Evolutionary conservation across 164 flowering plant genomes (phyloP), one percentile per base, ranked within the genome.

Genomic region (Platanus orientalis): DNA sequence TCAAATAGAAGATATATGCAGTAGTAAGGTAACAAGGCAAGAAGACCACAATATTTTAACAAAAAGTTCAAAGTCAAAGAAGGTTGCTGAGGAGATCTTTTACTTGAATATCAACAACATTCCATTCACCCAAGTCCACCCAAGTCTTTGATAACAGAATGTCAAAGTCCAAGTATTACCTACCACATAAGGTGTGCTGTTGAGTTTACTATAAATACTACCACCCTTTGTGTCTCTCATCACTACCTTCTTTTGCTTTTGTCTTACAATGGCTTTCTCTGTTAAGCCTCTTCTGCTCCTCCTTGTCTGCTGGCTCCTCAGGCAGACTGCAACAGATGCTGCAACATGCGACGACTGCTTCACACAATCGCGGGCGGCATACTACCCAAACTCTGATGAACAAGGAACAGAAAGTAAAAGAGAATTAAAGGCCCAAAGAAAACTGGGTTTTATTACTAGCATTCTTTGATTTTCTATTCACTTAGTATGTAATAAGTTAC

Each of bases 371-470:
- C 74, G 89, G 7, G 96, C 93, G 11, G 79, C 89, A 50, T 72
- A 85, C 64, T 87, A 89, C 61, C 85, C 94, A 0, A 84, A 81
- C 70, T 86, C 94, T 13, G 83, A 77, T 32, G 80, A 78, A 58
- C 64, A 75, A n/a, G 94, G 96, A 78, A 80, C 94, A 44, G 87
- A 84, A 52, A 57, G 96, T 90, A 49, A 67, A 63, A 63, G 2
- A 58, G 79, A 30, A 30, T 14, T 27, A n/a, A 1, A 10, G 21
- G 34, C 39, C 10, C 10, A 34, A 10, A 34, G 39, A 34, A 10
- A 34, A 10, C 39, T 34, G 10, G 39, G 10, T n/a, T 5, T 10
- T 34, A 34, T 11, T 64, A n/a, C 26, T 2, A 48, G 24, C 11
- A 45, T 29, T 27, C 24, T 23, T 29, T 21, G 51, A 48, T 20